Evolutionary conservation across 2,329 filamentous ascomycete species (phyloP).

Genomic region (Trichoderma atroviride): DNA sequence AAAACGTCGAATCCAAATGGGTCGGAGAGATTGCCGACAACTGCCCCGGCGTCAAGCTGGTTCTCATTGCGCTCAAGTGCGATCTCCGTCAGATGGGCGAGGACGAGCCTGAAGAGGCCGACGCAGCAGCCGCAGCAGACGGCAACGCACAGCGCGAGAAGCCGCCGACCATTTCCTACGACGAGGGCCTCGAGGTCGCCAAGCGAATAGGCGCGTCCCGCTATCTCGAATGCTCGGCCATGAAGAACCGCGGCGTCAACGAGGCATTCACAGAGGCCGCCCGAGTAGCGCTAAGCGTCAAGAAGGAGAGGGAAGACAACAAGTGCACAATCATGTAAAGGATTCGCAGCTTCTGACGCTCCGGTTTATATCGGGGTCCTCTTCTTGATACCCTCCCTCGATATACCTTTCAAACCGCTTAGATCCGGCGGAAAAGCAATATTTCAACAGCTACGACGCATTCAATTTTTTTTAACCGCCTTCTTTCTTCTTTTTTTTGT

Average conservation of each 20-base stretch:
- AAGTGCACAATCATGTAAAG: slow-evolving; percentile 64
- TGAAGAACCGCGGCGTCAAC: slow-evolving; percentile 97
- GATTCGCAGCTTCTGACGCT: background rate
- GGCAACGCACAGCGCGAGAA: slow-evolving; percentile 54
- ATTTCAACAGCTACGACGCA: slow-evolving; percentile 15
- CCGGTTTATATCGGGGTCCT: slow-evolving; percentile 6
- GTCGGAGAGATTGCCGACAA: slow-evolving; percentile 97
- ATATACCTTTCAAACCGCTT: slow-evolving; percentile 6
- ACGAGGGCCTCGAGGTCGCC: slow-evolving; percentile 87
- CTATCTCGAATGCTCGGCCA: slow-evolving; percentile 97
- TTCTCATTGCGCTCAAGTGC: slow-evolving; percentile 94
- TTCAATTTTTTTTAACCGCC: background rate
- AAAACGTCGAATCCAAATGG: slow-evolving; percentile 99
- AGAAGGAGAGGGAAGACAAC: slow-evolving; percentile 64
- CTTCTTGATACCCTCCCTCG: slow-evolving; percentile 19
- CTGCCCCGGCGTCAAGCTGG: slow-evolving; percentile 91
- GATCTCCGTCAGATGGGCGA: slow-evolving; percentile 84
- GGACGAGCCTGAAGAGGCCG: slow-evolving; percentile 65
- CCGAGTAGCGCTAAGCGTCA: slow-evolving; percentile 81
- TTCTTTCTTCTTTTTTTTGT: background rate
- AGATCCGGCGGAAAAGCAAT: background rate
- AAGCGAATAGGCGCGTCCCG: slow-evolving; percentile 88
- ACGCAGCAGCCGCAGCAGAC: slow-evolving; percentile 39
- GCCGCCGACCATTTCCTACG: slow-evolving; percentile 81
- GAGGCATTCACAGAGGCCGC: slow-evolving; percentile 98